These are phyloP conservation scores for Posidonia australis DNA, from an alignment of 106 monocot genomes.

Conservation along the genomic window DNA sequence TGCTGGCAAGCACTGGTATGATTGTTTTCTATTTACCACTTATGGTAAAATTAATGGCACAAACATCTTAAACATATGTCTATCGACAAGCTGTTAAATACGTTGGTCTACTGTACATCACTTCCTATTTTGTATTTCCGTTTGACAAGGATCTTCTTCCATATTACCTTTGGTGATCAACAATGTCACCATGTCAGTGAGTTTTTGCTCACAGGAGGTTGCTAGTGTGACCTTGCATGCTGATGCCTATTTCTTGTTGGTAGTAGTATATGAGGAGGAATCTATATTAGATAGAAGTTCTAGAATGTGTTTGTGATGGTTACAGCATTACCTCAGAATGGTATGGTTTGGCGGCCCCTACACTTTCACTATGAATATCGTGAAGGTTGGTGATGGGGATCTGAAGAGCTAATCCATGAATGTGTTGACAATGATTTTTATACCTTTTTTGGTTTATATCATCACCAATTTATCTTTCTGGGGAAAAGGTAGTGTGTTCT, in stretches of 20 bases:
- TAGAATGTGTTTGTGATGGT: no score
- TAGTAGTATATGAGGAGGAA: no score
- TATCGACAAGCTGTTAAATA: no score
- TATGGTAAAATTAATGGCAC: background rate
- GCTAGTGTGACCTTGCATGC: background rate
- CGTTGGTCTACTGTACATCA: no score
- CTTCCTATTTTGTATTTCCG: no score
- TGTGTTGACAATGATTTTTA: conserved; percentile 1
- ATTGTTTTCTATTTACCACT: background rate
- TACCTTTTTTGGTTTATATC: background rate
- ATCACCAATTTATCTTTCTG: background rate
- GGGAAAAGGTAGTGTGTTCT: background rate
- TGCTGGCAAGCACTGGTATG: background rate
- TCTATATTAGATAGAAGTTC: no score
- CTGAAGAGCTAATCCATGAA: conserved; percentile 5
- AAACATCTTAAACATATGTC: no score
- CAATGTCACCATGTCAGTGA: background rate
- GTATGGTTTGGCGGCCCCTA: background rate
- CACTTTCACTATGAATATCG: background rate
- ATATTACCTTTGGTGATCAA: background rate
- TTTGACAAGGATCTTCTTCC: background rate
- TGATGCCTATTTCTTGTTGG: no score
- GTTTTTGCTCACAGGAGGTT: background rate
- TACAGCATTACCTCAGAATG: no score
- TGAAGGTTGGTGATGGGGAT: conserved; percentile 3